Conservation (phyloP, 2,329 filamentous ascomycete species). For the Colletotrichum somersetense region DNA sequence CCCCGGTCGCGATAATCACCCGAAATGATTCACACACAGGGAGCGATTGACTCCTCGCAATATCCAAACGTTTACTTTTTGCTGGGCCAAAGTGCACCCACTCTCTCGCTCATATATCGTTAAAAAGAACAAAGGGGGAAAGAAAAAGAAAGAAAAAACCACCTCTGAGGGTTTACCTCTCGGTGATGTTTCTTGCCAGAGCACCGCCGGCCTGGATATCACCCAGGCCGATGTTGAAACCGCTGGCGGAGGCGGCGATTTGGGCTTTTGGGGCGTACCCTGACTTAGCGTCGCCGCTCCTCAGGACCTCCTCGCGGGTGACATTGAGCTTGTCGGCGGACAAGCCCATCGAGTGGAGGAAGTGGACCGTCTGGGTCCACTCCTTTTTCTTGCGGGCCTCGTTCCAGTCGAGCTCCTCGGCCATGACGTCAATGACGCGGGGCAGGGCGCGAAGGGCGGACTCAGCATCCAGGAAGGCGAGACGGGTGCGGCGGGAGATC, state of each 20-base stretch:
- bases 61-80: slow-evolving; percentile 12
- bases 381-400: slow-evolving; percentile 66
- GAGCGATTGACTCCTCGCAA: slow-evolving; percentile 3
- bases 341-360: slow-evolving; percentile 61
- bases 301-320: slow-evolving; percentile 48
- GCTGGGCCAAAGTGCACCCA: slow-evolving; percentile 6
- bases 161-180: background rate
- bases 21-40: slow-evolving; percentile 16
- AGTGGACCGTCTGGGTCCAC: slow-evolving; percentile 66
- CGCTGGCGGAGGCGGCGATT: slow-evolving; percentile 15
- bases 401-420: slow-evolving; percentile 75
- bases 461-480: slow-evolving; percentile 82
- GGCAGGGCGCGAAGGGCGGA: slow-evolving; percentile 78
- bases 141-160: background rate
- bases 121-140: background rate
- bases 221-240: slow-evolving; percentile 31
- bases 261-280: slow-evolving; percentile 23
- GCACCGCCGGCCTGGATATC: slow-evolving; percentile 36
- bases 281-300: slow-evolving; percentile 28
- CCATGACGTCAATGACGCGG: slow-evolving; percentile 79
- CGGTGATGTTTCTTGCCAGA: slow-evolving; percentile 30
- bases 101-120: slow-evolving; percentile 13
- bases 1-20: background rate
- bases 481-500: slow-evolving; percentile 76
- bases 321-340: slow-evolving; percentile 46